These are phyloP conservation scores for Penicillium sp. DNA, from an alignment of 2,329 filamentous ascomycete genomes.

Conservation along the genomic window DNA sequence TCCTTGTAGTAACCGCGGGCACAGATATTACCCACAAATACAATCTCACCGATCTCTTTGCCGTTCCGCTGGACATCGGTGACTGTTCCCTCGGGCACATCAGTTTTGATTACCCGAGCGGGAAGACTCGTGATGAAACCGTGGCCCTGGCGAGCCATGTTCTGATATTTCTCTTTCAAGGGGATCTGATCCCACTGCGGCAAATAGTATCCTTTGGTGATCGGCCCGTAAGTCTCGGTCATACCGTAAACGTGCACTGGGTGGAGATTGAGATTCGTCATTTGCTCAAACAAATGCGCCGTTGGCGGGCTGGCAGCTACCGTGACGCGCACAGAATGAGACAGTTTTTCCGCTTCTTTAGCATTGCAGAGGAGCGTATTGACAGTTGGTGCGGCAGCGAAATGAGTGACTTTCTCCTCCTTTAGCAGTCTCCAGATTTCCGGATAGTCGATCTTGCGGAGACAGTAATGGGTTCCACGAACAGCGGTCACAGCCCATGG, in stretches of 20 bases:
- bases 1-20: constrained; percentile 92
- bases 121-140: constrained; percentile 83
- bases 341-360: constrained; percentile 69
- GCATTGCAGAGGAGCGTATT: constrained; percentile 88
- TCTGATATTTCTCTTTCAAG: constrained; percentile 73
- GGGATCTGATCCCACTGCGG: constrained; percentile 78
- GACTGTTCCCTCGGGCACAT: constrained; percentile 65
- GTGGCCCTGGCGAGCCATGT: constrained; percentile 92
- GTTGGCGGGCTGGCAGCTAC: constrained; percentile 91
- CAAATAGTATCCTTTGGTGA: constrained; percentile 89
- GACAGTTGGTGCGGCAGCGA: constrained; percentile 93
- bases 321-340: constrained; percentile 75
- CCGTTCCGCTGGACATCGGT: constrained; percentile 69
- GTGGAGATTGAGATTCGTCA: constrained; percentile 80
- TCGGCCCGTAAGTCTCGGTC: constrained; percentile 89
- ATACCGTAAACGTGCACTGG: constrained; percentile 92
- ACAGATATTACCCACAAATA: constrained; percentile 90
- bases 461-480: constrained; percentile 89
- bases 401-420: constrained; percentile 85
- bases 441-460: constrained; percentile 92
- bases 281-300: constrained; percentile 86
- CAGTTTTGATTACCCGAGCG: constrained; percentile 76
- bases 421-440: constrained; percentile 88
- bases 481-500: constrained; percentile 93
- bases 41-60: constrained; percentile 76